Base-by-base conservation (phyloP, 345 rosid species). In the Eucalyptus microcorys region DNA sequence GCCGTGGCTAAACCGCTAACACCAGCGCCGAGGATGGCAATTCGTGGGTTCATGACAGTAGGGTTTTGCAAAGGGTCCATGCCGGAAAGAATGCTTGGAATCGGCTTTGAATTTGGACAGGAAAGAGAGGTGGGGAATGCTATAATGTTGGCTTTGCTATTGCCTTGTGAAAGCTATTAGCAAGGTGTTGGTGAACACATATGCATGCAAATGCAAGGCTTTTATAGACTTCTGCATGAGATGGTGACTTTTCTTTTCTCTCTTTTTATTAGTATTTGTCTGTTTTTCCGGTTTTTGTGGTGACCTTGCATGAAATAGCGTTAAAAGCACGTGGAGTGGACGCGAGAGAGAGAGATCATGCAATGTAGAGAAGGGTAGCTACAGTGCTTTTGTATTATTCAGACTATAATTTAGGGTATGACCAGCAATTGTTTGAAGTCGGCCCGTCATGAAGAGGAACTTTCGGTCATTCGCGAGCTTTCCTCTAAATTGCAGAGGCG, bases 1-100 rank as follows among this genome's bases (percentile, higher is more conserved):
- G 96, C 94, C 1, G 94, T 95, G 2, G 99, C 98, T 59, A 97
- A 59, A 87, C 99, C 99, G 26, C 99, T 97, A 47, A 97, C 96
- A 14, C 99, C 99, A 22, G 96, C 98, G 24, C 99, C 99, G 11
- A 97, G 94, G 86, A 97, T 96, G 30, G 94, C 98, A 21, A 97
- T 87, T 92, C 90, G 94, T 17, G 88, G 87, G 37, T 32, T 89
- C 48, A 85, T 47, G 86, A 86, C 19, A 26, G 64, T 14, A 57
- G 26, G 49, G 48, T 86, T 66, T 76, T 76, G 83, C 24, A 43
- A 24, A 14, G 30, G 49, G 32, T 57, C 88, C 49, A 61, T 61
- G 40, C 47, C 47, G 15, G 83, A 40, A 40, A 76, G 83, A 76
- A 76, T 76, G 47, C 27, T 40, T 4, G 83, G 83, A 76, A 40